These are phyloP conservation scores for Fusarium verticillioides DNA, from an alignment of 2,329 filamentous ascomycete genomes.

Conservation along the genomic window DNA sequence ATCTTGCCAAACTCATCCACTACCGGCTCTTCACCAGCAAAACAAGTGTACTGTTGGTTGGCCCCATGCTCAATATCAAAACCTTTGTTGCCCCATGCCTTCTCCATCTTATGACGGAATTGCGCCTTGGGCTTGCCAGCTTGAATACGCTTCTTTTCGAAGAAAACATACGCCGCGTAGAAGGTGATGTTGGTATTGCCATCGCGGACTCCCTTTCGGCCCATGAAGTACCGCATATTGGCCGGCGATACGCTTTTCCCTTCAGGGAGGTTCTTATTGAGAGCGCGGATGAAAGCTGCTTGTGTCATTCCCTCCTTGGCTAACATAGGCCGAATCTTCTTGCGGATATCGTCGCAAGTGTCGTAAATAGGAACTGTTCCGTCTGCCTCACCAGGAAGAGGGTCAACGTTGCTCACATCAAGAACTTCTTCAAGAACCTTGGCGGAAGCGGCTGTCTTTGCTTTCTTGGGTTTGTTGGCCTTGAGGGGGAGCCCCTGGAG, in stretches of 20 bases:
- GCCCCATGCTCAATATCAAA: slow-evolving; percentile 38
- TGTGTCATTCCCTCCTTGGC: slow-evolving; percentile 58
- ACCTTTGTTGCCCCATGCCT: slow-evolving; percentile 41
- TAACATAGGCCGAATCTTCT: slow-evolving; percentile 65
- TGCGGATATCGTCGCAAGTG: slow-evolving; percentile 67
- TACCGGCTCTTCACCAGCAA: slow-evolving; percentile 5
- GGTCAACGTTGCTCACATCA: slow-evolving; percentile 54
- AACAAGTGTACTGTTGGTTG: slow-evolving; percentile 11
- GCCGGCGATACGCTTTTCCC: slow-evolving; percentile 54
- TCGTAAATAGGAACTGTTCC: slow-evolving; percentile 63
- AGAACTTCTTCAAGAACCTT: slow-evolving; percentile 42
- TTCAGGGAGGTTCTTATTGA: slow-evolving; percentile 55
- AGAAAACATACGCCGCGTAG: slow-evolving; percentile 67
- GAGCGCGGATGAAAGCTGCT: slow-evolving; percentile 61
- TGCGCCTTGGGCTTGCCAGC: slow-evolving; percentile 63
- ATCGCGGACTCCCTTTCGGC: slow-evolving; percentile 58
- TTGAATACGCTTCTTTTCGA: slow-evolving; percentile 67
- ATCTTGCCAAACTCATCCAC: slow-evolving; percentile 40
- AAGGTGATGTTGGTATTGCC: slow-evolving; percentile 62
- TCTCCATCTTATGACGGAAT: slow-evolving; percentile 64
- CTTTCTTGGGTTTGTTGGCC: slow-evolving; percentile 48
- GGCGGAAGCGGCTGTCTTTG: slow-evolving; percentile 39
- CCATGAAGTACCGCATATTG: slow-evolving; percentile 61
- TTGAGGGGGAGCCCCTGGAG: slow-evolving; percentile 56
- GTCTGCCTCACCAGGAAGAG: slow-evolving; percentile 59